Evolutionary conservation across 2,329 filamentous ascomycete genomes (phyloP).

Genomic region (Neoarthrinium moseri): DNA sequence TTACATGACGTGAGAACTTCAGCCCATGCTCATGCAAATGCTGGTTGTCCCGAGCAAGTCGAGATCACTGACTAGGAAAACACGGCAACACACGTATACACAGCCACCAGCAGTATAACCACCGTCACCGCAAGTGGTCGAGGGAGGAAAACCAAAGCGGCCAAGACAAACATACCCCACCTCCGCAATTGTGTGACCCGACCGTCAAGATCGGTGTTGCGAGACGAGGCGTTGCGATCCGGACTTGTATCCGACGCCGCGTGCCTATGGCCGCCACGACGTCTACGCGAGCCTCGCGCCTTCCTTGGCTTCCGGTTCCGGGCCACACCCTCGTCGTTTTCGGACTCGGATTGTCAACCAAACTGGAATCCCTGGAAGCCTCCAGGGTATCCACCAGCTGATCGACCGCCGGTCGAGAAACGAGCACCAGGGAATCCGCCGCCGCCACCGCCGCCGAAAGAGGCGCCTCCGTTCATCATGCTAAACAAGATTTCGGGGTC

Average conservation of each 20-base stretch:
- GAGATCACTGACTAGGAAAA: conserved; percentile 23
- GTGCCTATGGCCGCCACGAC: too few relatives aligned
- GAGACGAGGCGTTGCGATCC: conserved; percentile 10
- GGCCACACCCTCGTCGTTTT: conserved; percentile 28
- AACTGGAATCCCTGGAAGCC: conserved; percentile 64
- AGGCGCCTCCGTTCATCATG: conserved; percentile 72
- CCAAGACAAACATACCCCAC: conserved; percentile 23
- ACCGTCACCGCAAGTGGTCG: conserved; percentile 25
- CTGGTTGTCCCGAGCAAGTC: conserved; percentile 20
- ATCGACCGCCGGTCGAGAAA: conserved; percentile 45
- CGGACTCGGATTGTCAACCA: conserved; percentile 39
- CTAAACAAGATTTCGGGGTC: conserved; percentile 78
- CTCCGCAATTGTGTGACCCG: conserved; percentile 26
- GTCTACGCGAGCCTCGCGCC: conserved; percentile 28
- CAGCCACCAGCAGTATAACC: conserved; percentile 29
- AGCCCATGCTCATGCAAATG: conserved; percentile 4
- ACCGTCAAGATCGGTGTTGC: conserved; percentile 17
- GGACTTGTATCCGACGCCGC: conserved; percentile 24
- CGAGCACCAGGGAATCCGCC: conserved; percentile 51
- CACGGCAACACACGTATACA: conserved; percentile 26
- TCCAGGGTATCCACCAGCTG: conserved; percentile 41
- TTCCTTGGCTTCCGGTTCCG: conserved; percentile 12
- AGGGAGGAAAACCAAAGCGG: conserved; percentile 28
- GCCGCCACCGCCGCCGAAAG: conserved; percentile 53
- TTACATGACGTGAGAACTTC: conserved; percentile 17